Conservation (phyloP, 1,139 yeast species). For the Taphrina betulina region DNA sequence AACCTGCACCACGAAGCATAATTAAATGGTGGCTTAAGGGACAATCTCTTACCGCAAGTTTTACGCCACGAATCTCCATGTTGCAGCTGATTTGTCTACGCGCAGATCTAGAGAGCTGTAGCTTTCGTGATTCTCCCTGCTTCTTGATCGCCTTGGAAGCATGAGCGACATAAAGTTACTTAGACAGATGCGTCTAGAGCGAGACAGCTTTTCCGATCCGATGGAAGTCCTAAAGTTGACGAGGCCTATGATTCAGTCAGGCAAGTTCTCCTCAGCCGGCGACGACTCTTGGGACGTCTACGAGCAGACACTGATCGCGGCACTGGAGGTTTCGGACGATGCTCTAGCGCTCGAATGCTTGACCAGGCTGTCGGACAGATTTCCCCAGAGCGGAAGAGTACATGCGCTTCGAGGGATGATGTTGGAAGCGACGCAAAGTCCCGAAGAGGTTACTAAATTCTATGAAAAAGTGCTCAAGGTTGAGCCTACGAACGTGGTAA, state of each 20-base stretch:
- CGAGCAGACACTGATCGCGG: constrained; percentile 34
- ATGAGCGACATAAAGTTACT: neutral
- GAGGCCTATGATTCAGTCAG: constrained; percentile 9
- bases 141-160: no score
- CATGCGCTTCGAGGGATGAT: constrained; percentile 34
- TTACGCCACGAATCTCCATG: no score
- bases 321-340: constrained; percentile 32
- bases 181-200: neutral
- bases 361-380: constrained; percentile 29
- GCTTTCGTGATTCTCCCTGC: no score
- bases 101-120: no score
- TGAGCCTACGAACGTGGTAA: constrained; percentile 34
- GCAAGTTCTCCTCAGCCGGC: constrained; percentile 6
- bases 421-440: constrained; percentile 33
- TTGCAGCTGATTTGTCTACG: no score
- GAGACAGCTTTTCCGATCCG: neutral
- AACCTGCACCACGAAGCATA: no score
- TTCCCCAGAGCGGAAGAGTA: constrained; percentile 31
- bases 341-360: constrained; percentile 32
- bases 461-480: constrained; percentile 25
- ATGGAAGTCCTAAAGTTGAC: constrained; percentile 4
- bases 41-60: no score
- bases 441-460: constrained; percentile 31
- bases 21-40: no score
- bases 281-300: constrained; percentile 34